These are phyloP conservation scores for Eremothecium gossypii DNA, from an alignment of 1,139 yeast genomes.

Conservation along the genomic window DNA sequence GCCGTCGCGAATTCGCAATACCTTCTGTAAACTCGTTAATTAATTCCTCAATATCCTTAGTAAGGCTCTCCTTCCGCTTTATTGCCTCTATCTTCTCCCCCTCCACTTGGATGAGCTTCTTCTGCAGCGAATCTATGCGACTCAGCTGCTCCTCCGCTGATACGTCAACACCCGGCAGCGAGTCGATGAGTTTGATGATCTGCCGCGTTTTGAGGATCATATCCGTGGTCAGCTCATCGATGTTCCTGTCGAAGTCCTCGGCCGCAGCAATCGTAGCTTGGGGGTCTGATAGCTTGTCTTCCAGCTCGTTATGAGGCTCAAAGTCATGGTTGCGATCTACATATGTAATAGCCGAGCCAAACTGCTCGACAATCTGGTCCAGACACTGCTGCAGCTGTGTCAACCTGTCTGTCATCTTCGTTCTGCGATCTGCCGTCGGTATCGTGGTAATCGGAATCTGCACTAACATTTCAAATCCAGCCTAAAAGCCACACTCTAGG, in stretches of 20 bases:
- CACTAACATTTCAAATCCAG: neutral
- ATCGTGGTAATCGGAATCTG: no score
- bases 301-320: slow-evolving; percentile 37
- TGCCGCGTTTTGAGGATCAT: slow-evolving; percentile 80
- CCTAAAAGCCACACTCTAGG: neutral
- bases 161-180: slow-evolving; percentile 88
- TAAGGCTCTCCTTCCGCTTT: slow-evolving; percentile 54
- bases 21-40: slow-evolving; percentile 35
- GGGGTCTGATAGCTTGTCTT: slow-evolving; percentile 47
- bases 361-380: slow-evolving; percentile 87
- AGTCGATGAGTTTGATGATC: slow-evolving; percentile 73
- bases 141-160: slow-evolving; percentile 65
- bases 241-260: slow-evolving; percentile 47
- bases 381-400: slow-evolving; percentile 88
- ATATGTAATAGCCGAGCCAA: slow-evolving; percentile 82
- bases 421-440: no score
- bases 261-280: slow-evolving; percentile 33
- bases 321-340: slow-evolving; percentile 65
- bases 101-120: slow-evolving; percentile 56
- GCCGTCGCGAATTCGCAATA: slow-evolving; percentile 20
- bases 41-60: slow-evolving; percentile 58
- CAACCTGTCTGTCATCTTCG: slow-evolving; percentile 56
- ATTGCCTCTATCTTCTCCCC: slow-evolving; percentile 49
- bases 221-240: slow-evolving; percentile 72
- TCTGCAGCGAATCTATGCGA: slow-evolving; percentile 54